phyloP scores from a whole-genome alignment of 192 early-diverging fungal species.

The Podila verticillata region DNA sequence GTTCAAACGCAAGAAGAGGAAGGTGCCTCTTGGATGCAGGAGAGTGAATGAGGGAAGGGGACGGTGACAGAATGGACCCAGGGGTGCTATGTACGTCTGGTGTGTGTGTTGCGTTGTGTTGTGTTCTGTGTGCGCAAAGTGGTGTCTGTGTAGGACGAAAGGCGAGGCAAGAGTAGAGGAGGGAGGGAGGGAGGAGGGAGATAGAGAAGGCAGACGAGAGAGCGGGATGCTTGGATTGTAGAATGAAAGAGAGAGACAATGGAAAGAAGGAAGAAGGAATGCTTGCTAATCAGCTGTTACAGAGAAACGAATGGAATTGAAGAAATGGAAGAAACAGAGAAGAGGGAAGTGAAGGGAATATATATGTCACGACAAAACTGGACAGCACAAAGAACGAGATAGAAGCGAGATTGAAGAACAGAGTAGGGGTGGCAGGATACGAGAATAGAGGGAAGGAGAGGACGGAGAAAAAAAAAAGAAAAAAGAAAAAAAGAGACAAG shows the following conservation, averaged over 20 bases:
- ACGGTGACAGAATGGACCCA: background rate
- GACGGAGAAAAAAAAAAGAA: background rate
- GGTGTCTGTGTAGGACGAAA: background rate
- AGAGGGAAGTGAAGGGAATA: background rate
- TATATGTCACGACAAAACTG: background rate
- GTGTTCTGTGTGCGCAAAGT: too few species aligned
- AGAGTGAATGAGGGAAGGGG: conserved; percentile 6
- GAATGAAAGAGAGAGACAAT: background rate
- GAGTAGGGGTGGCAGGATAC: background rate
- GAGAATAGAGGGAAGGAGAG: background rate
- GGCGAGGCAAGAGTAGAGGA: background rate
- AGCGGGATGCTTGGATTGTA: too few species aligned
- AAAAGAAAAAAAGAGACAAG: background rate
- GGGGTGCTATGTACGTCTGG: too few species aligned
- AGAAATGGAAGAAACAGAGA: background rate
- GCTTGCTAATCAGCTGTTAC: background rate
- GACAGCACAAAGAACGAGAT: background rate
- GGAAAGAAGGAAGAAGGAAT: background rate
- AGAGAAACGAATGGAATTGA: background rate
- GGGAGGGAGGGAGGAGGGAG: background rate
- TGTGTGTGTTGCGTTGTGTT: too few species aligned
- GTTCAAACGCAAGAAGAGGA: too few species aligned
- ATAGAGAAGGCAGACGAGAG: background rate
- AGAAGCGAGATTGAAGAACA: too few species aligned
- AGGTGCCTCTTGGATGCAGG: too few species aligned